Conservation (phyloP, 768 basidiomycete species). For the Mycena pura region DNA sequence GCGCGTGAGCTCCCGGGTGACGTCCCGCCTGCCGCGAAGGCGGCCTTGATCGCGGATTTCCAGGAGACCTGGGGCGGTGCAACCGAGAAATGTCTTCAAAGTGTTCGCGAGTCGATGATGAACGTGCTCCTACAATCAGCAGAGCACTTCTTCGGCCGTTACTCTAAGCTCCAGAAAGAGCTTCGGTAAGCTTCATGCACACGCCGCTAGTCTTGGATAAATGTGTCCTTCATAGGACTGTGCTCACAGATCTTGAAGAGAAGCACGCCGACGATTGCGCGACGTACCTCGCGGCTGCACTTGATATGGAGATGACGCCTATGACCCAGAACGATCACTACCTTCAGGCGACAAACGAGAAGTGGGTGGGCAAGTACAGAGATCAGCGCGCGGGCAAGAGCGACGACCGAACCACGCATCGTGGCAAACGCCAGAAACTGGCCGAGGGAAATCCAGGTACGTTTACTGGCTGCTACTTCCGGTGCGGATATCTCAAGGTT, state of each 20-base stretch:
- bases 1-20: slow-evolving; percentile 46
- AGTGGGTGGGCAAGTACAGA: slow-evolving; percentile 39
- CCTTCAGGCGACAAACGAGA: slow-evolving; percentile 34
- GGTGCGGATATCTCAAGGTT: no score
- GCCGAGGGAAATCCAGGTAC: no score
- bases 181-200: background rate
- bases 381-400: slow-evolving; percentile 30
- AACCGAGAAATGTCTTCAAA: slow-evolving; percentile 28
- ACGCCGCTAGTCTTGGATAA: no score
- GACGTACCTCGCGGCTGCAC: slow-evolving; percentile 29
- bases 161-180: background rate
- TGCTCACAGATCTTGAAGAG: background rate
- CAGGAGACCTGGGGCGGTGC: slow-evolving; percentile 39
- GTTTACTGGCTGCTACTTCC: no score
- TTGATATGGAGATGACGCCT: slow-evolving; percentile 41
- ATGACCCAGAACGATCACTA: slow-evolving; percentile 47
- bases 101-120: slow-evolving; percentile 32
- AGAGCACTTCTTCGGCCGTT: background rate
- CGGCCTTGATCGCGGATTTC: slow-evolving; percentile 36
- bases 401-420: background rate
- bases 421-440: background rate
- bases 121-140: slow-evolving; percentile 17
- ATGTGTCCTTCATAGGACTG: background rate
- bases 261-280: background rate
- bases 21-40: slow-evolving; percentile 44